A percentile compares a stretch with the other conserved stretches of the same genome.
phyloP scores from a whole-genome alignment of 805 yeast genomes.

The Teunomyces panamensis region DNA sequence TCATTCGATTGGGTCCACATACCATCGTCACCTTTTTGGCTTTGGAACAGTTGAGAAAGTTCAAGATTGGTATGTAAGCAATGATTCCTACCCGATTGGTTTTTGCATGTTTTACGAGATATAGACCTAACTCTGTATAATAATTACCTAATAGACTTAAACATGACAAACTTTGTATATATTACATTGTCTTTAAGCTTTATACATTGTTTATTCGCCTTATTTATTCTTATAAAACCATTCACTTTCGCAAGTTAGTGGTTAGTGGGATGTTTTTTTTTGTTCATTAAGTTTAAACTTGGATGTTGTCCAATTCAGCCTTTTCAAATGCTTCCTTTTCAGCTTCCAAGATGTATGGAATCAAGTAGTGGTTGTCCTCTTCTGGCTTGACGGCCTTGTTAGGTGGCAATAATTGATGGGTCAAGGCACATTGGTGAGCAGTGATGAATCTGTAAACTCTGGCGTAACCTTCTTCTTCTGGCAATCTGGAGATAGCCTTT shows the following conservation, averaged over 20 bases:
- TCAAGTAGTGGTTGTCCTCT: conserved; percentile 78
- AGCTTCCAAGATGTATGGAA: conserved; percentile 89
- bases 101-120: not conserved
- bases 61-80: conserved; percentile 45
- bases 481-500: conserved; percentile 85
- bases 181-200: not conserved
- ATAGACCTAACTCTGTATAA: not conserved
- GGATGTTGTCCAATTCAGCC: conserved; percentile 79
- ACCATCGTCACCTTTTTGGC: conserved; percentile 68
- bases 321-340: conserved; percentile 90
- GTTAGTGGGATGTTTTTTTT: not conserved
- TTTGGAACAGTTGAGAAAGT: conserved; percentile 61
- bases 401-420: conserved; percentile 82
- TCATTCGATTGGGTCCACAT: conserved; percentile 81
- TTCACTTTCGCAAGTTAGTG: not conserved
- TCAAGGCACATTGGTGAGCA: conserved; percentile 83
- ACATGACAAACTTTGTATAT: not conserved
- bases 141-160: not conserved
- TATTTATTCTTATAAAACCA: not conserved
- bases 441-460: conserved; percentile 90
- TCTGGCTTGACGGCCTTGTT: conserved; percentile 73
- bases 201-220: not conserved
- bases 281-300: conserved; percentile 18
- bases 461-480: conserved; percentile 78
- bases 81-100: not conserved